Base-by-base conservation (phyloP, 495 filamentous ascomycete genomes). In the Emericellopsis terricola region DNA sequence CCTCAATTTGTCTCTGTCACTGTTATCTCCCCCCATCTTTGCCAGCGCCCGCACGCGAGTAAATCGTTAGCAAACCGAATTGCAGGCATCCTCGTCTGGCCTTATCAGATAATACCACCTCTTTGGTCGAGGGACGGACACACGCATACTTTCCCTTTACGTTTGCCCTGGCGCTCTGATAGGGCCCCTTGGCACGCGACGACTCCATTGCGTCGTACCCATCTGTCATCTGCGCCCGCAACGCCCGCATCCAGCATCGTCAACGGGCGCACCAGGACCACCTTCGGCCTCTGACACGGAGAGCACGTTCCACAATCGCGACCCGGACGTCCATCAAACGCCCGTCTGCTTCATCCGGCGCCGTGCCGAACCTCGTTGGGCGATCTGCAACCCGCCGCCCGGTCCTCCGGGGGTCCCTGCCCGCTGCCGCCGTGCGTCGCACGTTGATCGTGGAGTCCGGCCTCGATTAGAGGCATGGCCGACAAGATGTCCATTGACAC, bases 401-500 rank as follows among this genome's bases (percentile, higher is more conserved):
- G 20, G 8, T n/a, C 29, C 31, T 21, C 24, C 33, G 24, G 41
- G 38, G 33, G 23, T 8, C 26, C 28, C 28, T 20, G 18, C 10
- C 20, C 29, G 33, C 27, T 28, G 38, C 31, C 23, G 27, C 30
- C 33, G 17, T 13, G 19, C 16, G n/a, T n/a, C n/a, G n/a, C n/a
- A n/a, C n/a, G n/a, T n/a, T n/a, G n/a, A n/a, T n/a, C n/a, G n/a
- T n/a, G n/a, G n/a, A n/a, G n/a, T n/a, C n/a, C n/a, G n/a, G n/a
- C n/a, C n/a, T n/a, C n/a, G n/a, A n/a, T n/a, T 21, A 29, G 50
- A 57, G 58, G 53, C 49, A 66, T 66, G 62, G 54, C 60, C 57
- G 60, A 64, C 48, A 64, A 59, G 43, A 71, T 71, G 67, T 71
- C 67, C 27, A 62, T 71, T 48, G 67, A 71, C 52, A 67, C 64